phyloP scores from a whole-genome alignment of 495 filamentous ascomycete species.

The Tuber umbilicatum region DNA sequence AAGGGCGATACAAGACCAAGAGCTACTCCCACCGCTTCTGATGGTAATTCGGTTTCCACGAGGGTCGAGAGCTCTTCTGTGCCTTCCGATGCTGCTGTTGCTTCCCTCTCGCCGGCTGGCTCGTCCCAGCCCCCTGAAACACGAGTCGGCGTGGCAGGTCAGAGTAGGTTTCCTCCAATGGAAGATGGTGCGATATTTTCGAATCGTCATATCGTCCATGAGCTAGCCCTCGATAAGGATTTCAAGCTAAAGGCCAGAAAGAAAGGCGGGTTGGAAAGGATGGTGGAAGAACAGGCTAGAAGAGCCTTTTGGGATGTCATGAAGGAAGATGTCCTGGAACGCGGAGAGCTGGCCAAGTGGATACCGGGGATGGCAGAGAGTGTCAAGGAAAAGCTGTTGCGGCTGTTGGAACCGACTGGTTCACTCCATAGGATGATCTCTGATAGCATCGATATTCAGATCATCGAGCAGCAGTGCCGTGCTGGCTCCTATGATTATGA shows the following conservation, averaged over 20 bases:
- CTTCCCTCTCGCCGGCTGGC: neutral
- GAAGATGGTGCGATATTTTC: conserved; percentile 33
- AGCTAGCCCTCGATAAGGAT: conserved; percentile 83
- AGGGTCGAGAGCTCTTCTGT: conserved; percentile 8
- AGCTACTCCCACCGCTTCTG: conserved; percentile 45
- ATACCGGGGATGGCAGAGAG: conserved; percentile 79
- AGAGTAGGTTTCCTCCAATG: conserved; percentile 41
- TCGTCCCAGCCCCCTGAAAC: conserved; percentile 45
- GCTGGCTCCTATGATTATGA: conserved; percentile 87
- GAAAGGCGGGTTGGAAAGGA: conserved; percentile 50
- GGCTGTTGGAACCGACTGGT: conserved; percentile 70
- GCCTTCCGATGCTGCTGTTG: conserved; percentile 7
- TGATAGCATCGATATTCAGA: conserved; percentile 73
- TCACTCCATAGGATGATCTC: conserved; percentile 76
- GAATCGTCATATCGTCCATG: conserved; percentile 81
- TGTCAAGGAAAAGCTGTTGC: conserved; percentile 73
- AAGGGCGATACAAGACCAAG: conserved; percentile 65
- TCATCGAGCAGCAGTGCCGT: conserved; percentile 67
- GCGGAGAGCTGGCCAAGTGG: conserved; percentile 65
- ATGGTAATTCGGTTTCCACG: conserved; percentile 22
- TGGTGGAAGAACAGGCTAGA: conserved; percentile 45
- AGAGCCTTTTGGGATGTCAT: conserved; percentile 69
- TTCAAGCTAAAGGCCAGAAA: conserved; percentile 53
- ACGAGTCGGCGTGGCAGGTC: conserved; percentile 45
- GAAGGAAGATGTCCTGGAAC: conserved; percentile 60